Evolutionary conservation across 345 rosid genomes (phyloP), one percentile per base, ranked within the genome.

Genomic region (Excoecaria cochinchinensis): DNA sequence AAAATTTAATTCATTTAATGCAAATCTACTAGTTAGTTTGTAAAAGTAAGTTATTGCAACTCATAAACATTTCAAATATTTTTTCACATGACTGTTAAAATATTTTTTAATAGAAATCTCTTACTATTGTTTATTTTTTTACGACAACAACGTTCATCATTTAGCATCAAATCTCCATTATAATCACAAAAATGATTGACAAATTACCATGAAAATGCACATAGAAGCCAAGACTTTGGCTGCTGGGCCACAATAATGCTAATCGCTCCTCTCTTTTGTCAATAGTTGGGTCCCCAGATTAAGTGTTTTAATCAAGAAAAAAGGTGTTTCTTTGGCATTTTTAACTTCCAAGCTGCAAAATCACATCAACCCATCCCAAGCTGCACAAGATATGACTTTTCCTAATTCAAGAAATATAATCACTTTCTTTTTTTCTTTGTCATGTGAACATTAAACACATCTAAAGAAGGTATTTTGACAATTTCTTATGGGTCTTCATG

Each of bases 241-340:
- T 48, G 25, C 24, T 13, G 59, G 51, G 6, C 58, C 58, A 70
- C 21, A 4, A 8, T 51, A 5, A 70, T 31, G 24, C 61, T 70
- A 4, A 55, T 47, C 38, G 22, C 50, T 76, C 21, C 31, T 76
- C 21, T 51, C n/a, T n/a, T n/a, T n/a, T n/a, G n/a, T 71, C 74
- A 71, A 71, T 14, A 44, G 8, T 42, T 72, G 46, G 55, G 75
- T 72, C 67, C 74, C 42, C 24, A 8, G 5, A 14, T 11, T 64
- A 47, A 42, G 40, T 1, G 36, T 3, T 58, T 60, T 63, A 64
- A 64, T 70, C 9, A 62, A 73, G 67, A 47, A 64, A 57, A 76
- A 80, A 77, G 67, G 75, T 50, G 16, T 44, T 53, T 57, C 24
- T 73, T 21, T 74, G 77, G 74, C 61, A 8, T 48, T 67, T 46